phyloP scores from a whole-genome alignment of 176 grass and related monocot genomes.

The Oryza glumipatula region DNA sequence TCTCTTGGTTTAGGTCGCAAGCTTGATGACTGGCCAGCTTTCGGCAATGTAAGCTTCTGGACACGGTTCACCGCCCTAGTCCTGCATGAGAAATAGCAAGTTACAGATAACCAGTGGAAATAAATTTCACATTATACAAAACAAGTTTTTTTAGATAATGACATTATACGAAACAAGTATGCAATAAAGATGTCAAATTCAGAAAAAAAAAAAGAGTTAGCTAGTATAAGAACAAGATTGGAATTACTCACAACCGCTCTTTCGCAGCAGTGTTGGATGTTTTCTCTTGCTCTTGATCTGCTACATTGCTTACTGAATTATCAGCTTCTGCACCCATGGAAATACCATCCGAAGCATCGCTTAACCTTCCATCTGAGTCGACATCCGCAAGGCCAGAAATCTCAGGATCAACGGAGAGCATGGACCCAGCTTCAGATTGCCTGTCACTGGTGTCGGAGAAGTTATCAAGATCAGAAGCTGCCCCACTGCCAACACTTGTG shows the following conservation, averaged over 20 bases:
- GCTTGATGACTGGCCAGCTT: conserved; percentile 49
- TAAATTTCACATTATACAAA: background rate
- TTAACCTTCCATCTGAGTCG: conserved; percentile 76
- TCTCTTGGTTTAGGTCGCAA: conserved; percentile 72
- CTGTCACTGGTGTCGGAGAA: conserved; percentile 66
- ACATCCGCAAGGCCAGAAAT: conserved; percentile 55
- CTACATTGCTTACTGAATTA: conserved; percentile 50
- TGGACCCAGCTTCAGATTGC: conserved; percentile 73
- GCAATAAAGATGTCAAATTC: conserved; percentile 5
- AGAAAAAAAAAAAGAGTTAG: conserved; percentile 30
- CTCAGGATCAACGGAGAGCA: conserved; percentile 55
- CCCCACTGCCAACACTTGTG: conserved; percentile 41
- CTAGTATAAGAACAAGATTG: conserved; percentile 3
- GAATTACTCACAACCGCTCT: conserved; percentile 69
- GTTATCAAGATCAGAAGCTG: conserved; percentile 59
- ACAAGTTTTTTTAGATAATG: background rate
- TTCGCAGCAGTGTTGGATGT: conserved; percentile 42
- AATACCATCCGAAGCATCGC: conserved; percentile 78
- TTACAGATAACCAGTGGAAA: background rate
- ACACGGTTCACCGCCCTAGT: conserved; percentile 56
- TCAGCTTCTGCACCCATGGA: conserved; percentile 68
- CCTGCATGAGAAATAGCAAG: conserved; percentile 43
- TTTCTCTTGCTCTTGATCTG: conserved; percentile 66
- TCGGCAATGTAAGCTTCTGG: conserved; percentile 65
- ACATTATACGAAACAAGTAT: background rate